Evolutionary conservation across 192 early-diverging fungal genomes (phyloP), one percentile per base, ranked within the genome.

Genomic region (Gigaspora rosea): DNA sequence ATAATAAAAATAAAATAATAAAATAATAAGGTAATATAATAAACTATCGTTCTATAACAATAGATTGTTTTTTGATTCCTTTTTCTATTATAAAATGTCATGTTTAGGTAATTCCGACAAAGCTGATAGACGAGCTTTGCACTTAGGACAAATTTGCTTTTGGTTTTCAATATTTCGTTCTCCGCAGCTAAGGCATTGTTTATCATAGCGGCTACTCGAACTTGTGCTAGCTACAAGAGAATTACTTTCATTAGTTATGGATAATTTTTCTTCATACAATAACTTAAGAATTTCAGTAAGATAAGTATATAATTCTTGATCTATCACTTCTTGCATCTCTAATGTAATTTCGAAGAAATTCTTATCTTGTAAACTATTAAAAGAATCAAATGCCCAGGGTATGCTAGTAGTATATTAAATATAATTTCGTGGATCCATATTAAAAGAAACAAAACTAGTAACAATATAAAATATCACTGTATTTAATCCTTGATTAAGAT

Each of bases 391-490:
- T 56, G 33, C 8, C 71, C 56, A 73, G 36, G 71, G 56, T 0
- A 32, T 46, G 48, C 58, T 0, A 27, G 27, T 41, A 59, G 56
- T 59, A 59, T 73, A 33, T 57, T 73, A 57, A 57, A 73, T 73
- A 9, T 59, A 3, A 49, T 46, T 73, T 59, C 61, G 71, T 15
- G 52, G 47, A 50, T 82, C 73, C 67, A 81, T 81, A 62, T 27
- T 63, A 48, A 73, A 56, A 50, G 35, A 41, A 59, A 50, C 49
- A 41, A 41, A 41, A 41, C 41, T 41, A 7, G 0, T 41, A 27
- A 41, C 7, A 7, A 41, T 41, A 41, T 65, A 36, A 57, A 59
- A 65, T 69, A 11, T 69, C 16, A 65, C 35, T 41, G 36, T 65
- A 15, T 65, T 46, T 8, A 59, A 16, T 73, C 71, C 56, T 16